phyloP scores from a whole-genome alignment of 129 eudicot species.

The Saposhnikovia divaricata region DNA sequence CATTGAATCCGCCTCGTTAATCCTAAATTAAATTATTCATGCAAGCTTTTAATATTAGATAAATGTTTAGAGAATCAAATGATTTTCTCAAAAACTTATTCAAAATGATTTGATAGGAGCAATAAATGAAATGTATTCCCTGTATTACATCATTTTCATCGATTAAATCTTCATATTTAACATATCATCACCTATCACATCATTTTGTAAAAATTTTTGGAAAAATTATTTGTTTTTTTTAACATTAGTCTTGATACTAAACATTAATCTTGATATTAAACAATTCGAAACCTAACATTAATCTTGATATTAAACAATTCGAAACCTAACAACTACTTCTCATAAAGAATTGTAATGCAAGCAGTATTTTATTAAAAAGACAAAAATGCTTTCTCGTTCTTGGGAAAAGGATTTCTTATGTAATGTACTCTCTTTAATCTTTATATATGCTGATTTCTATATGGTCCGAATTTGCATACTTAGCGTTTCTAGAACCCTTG shows the following conservation, averaged over 20 bases:
- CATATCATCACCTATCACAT: no score
- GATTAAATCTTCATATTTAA: no score
- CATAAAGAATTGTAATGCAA: background rate
- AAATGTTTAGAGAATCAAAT: no score
- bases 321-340: background rate
- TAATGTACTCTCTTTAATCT: background rate
- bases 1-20: background rate
- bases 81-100: no score
- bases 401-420: conserved; percentile 1
- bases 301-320: background rate
- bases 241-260: no score
- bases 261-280: background rate
- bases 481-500: background rate
- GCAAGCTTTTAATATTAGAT: background rate
- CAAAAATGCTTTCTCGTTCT: conserved; percentile 2
- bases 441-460: background rate
- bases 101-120: no score
- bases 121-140: no score
- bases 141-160: no score
- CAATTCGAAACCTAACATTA: background rate
- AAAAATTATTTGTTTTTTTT: no score
- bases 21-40: background rate
- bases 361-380: background rate
- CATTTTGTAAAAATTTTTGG: no score
- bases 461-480: background rate